A percentile compares a stretch with the other conserved stretches of the same genome.
Conservation (phyloP, 179 eudicot genomes). For the Monotropa hypopitys region DNA sequence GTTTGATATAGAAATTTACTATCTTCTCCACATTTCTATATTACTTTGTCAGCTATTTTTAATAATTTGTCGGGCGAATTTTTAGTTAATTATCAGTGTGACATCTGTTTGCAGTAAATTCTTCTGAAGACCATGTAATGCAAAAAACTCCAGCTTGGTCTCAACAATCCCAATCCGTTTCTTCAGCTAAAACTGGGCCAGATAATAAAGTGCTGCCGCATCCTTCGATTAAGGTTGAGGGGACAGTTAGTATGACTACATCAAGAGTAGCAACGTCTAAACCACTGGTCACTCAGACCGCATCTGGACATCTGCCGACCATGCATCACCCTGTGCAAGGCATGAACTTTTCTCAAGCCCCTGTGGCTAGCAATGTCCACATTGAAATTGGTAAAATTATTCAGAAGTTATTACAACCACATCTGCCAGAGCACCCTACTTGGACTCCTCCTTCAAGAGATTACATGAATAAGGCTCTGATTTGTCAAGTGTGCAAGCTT, state of each 20-base stretch:
- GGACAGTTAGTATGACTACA: slow-evolving; percentile 20
- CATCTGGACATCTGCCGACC: slow-evolving; percentile 24
- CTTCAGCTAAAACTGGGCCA: slow-evolving; percentile 29
- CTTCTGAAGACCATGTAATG: slow-evolving; percentile 28
- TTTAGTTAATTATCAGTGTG: background rate
- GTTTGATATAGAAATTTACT: background rate
- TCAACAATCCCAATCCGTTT: slow-evolving; percentile 31
- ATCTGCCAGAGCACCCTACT: slow-evolving; percentile 30
- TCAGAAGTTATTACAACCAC: slow-evolving; percentile 56
- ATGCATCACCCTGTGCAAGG: slow-evolving; percentile 42
- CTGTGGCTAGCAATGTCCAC: slow-evolving; percentile 41
- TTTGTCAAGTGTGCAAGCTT: slow-evolving; percentile 74
- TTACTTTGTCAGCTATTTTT: background rate
- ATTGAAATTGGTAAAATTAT: slow-evolving; percentile 63
- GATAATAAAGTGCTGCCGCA: slow-evolving; percentile 30
- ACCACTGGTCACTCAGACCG: slow-evolving; percentile 28
- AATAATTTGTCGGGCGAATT: background rate
- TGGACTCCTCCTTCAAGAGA: slow-evolving; percentile 92
- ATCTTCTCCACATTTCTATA: background rate
- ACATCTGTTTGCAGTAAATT: slow-evolving; percentile 20
- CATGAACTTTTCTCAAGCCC: slow-evolving; percentile 29
- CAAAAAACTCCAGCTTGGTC: slow-evolving; percentile 34
- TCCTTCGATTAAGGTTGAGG: slow-evolving; percentile 24
- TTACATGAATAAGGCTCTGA: slow-evolving; percentile 63
- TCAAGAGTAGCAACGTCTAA: slow-evolving; percentile 27